A percentile compares a stretch with the other conserved stretches of the same genome.
These are phyloP conservation scores for Bisporella sp. DNA, from an alignment of 2,329 filamentous ascomycete species.

Conservation along the genomic window DNA sequence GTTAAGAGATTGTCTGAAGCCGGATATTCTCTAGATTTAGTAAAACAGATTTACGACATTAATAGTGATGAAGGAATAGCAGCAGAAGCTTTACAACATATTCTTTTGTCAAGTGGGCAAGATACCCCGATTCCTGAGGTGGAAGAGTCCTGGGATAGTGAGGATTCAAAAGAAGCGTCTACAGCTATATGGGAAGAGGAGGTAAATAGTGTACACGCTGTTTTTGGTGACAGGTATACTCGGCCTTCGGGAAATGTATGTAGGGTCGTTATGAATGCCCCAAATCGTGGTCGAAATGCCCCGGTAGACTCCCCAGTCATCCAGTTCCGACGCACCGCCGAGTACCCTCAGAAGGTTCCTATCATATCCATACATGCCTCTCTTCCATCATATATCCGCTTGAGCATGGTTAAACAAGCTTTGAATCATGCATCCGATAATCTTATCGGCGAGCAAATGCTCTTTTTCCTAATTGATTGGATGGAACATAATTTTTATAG, in stretches of 20 bases:
- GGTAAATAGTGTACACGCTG: constrained; percentile 73
- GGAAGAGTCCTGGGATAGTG: constrained; percentile 28
- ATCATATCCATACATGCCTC: constrained; percentile 63
- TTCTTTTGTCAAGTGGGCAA: constrained; percentile 47
- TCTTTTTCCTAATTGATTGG: constrained; percentile 89
- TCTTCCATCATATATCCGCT: constrained; percentile 85
- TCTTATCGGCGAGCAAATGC: constrained; percentile 78
- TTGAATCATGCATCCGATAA: constrained; percentile 64
- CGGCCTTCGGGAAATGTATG: constrained; percentile 57
- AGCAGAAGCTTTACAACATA: constrained; percentile 71
- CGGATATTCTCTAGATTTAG: constrained; percentile 82
- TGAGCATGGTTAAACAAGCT: constrained; percentile 77
- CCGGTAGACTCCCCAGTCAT: constrained; percentile 48
- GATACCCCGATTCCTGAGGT: constrained; percentile 27
- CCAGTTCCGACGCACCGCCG: constrained; percentile 64
- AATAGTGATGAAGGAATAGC: constrained; percentile 67
- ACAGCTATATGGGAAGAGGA: constrained; percentile 79
- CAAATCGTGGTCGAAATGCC: constrained; percentile 42
- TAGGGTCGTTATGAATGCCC: constrained; percentile 57
- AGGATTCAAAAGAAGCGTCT: constrained; percentile 41
- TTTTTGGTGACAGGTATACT: constrained; percentile 70
- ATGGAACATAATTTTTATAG: constrained; percentile 73
- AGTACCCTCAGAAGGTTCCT: constrained; percentile 64
- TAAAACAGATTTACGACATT: constrained; percentile 67
- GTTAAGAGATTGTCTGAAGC: constrained; percentile 75